Evolutionary conservation across 768 basidiomycete species (phyloP).

Genomic region (Collybia sp.): DNA sequence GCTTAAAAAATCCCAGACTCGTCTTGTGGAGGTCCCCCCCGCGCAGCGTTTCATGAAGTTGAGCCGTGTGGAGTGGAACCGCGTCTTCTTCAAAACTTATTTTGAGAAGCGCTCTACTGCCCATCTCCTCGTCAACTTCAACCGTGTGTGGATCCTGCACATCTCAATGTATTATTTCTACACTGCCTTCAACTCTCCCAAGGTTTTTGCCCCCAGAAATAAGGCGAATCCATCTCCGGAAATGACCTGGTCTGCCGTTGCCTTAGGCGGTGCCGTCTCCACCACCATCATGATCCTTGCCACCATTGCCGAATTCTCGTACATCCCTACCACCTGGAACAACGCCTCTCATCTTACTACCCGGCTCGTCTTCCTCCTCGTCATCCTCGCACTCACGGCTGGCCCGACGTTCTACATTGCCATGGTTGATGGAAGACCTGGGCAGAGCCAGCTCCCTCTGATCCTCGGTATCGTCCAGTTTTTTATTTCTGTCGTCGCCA

Average conservation of each 20-base stretch:
- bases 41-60: slow-evolving; percentile 93
- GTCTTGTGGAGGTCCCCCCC: slow-evolving; percentile 87
- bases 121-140: slow-evolving; percentile 98
- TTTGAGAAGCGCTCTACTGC: slow-evolving; percentile 91
- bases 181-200: slow-evolving; percentile 95
- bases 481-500: slow-evolving; percentile 81
- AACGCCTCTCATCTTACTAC: slow-evolving; percentile 96
- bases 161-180: slow-evolving; percentile 94
- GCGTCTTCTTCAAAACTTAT: slow-evolving; percentile 98
- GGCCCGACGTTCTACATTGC: slow-evolving; percentile 95
- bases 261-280: slow-evolving; percentile 93
- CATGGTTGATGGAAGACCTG: slow-evolving; percentile 64
- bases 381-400: slow-evolving; percentile 88
- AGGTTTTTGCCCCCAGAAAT: slow-evolving; percentile 75
- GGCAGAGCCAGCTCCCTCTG: slow-evolving; percentile 66
- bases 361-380: slow-evolving; percentile 85
- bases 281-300: slow-evolving; percentile 92
- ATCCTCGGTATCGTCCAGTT: slow-evolving; percentile 95
- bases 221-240: slow-evolving; percentile 68
- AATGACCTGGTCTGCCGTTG: slow-evolving; percentile 94
- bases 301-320: slow-evolving; percentile 91
- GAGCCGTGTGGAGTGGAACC: slow-evolving; percentile 88
- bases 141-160: slow-evolving; percentile 97
- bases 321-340: slow-evolving; percentile 99
- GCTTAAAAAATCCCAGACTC: slow-evolving; percentile 59